Percentiles rank a stretch among this genome's conserved stretches.
Conservation (phyloP, 495 filamentous ascomycete species). For the Cercophora scortea region DNA sequence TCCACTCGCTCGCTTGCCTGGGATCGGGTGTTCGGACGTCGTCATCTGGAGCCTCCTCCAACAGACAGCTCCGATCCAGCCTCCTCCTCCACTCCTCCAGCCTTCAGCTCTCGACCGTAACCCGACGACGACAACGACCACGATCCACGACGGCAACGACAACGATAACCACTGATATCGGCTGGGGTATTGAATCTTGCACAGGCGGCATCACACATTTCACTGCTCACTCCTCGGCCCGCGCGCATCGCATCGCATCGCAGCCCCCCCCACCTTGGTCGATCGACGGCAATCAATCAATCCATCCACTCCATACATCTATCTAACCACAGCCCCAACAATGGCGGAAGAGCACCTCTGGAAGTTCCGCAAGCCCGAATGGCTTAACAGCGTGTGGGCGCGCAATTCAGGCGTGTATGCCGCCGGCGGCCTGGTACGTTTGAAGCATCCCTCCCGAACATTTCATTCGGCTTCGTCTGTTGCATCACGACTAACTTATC, state of each 20-base stretch:
- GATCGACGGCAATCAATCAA: background rate
- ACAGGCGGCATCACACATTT: no score
- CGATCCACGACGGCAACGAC: background rate
- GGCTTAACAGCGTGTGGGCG: slow-evolving; percentile 80
- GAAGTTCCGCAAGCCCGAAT: slow-evolving; percentile 74
- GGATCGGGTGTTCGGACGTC: background rate
- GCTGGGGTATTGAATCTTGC: no score
- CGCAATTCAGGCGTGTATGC: slow-evolving; percentile 78
- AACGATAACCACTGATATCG: background rate
- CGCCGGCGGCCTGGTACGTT: slow-evolving; percentile 75
- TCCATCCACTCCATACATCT: no score
- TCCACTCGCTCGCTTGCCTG: no score
- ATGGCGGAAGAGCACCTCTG: slow-evolving; percentile 64
- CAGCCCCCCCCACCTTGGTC: background rate
- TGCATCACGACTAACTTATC: no score
- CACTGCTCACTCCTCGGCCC: no score
- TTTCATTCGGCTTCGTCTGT: no score
- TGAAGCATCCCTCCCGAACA: no score
- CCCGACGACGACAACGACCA: background rate
- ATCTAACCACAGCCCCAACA: background rate
- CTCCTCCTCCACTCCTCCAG: no score
- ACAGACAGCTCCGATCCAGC: no score
- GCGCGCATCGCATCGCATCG: no score
- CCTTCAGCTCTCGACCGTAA: background rate
- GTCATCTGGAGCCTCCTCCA: background rate